Evolutionary conservation across 2,329 filamentous ascomycete species (phyloP), one percentile per base, ranked within the genome.

Genomic region (Penicillium decumbens): DNA sequence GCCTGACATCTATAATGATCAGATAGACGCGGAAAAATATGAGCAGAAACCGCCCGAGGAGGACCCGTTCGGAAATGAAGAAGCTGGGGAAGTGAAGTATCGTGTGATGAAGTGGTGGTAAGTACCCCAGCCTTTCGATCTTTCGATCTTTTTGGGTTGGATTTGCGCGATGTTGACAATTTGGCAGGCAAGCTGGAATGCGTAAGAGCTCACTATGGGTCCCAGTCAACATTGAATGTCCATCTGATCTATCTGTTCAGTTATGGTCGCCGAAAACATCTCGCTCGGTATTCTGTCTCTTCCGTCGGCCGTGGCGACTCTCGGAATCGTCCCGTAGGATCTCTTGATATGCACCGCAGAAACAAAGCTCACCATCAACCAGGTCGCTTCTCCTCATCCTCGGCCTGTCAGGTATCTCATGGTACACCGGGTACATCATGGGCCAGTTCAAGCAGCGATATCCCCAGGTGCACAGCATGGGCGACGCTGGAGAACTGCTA

Each of bases 401-500:
- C 49, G 61, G 72, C 7, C 63, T 82, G 12, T 79, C 80, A 13
- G 50, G 77, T 35, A 65, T 82, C 20, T 74, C 80, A 4, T 79
- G 75, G 24, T 82, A 82, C 60, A 80, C 79, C 3, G 79, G 80
- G 39, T 80, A 76, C 56, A 72, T 82, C 9, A 75, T 83, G 38
- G 79, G 77, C 28, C 75, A 80, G 59, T 80, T 82, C 67, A 80
- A 79, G 56, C 61, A 77, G 40, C 67, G 66, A 27, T 75, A 78
- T 58, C 82, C 83, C 1, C 68, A 80, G 9, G 75, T 86, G 29
- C 76, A 79, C 42, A 81, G 80, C 61, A 86, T 87, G 62, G 81
- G 82, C 27, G 84, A 88, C 59, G 83, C 81, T 12, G 84, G 82
- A 1, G 70, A 76, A 32, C 70, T 87, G 45, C 74, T 87, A 44